Evolutionary conservation across 176 grass and related monocot species (phyloP).

Genomic region (Hordeum marinum): DNA sequence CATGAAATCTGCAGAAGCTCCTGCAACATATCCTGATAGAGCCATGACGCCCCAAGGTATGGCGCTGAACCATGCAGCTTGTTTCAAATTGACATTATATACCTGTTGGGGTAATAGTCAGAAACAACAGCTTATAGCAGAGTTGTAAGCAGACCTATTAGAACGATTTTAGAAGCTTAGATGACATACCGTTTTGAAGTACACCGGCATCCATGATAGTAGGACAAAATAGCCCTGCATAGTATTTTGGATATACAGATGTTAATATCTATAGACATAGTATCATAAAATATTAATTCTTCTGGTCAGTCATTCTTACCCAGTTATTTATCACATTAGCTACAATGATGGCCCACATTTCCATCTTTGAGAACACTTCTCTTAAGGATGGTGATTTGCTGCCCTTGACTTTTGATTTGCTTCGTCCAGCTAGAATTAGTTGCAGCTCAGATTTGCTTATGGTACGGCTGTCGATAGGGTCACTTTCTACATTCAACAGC

Average conservation of each 20-base stretch:
- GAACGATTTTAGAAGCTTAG: neutral
- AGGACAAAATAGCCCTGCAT: slow-evolving; percentile 94
- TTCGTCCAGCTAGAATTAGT: slow-evolving; percentile 70
- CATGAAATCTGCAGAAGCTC: slow-evolving; percentile 77
- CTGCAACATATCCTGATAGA: slow-evolving; percentile 86
- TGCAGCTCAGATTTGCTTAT: slow-evolving; percentile 84
- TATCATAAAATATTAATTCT: neutral
- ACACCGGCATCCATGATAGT: slow-evolving; percentile 95
- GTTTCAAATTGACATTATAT: slow-evolving; percentile 92
- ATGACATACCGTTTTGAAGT: slow-evolving; percentile 85
- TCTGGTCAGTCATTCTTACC: slow-evolving; percentile 43
- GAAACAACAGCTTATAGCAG: slow-evolving; percentile 1
- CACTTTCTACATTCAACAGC: slow-evolving; percentile 69
- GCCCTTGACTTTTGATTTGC: slow-evolving; percentile 44
- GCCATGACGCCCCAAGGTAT: slow-evolving; percentile 93
- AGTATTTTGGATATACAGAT: neutral
- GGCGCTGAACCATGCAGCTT: slow-evolving; percentile 99
- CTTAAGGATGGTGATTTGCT: slow-evolving; percentile 53
- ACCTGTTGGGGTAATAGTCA: slow-evolving; percentile 49
- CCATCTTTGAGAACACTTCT: slow-evolving; percentile 61
- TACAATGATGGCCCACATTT: slow-evolving; percentile 71
- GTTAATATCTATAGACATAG: slow-evolving; percentile 5
- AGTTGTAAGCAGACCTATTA: neutral
- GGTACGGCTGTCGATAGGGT: slow-evolving; percentile 59
- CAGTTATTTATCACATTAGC: slow-evolving; percentile 98